These are phyloP conservation scores for Cardamine resedifolia DNA, from an alignment of 345 rosid species.

Conservation along the genomic window DNA sequence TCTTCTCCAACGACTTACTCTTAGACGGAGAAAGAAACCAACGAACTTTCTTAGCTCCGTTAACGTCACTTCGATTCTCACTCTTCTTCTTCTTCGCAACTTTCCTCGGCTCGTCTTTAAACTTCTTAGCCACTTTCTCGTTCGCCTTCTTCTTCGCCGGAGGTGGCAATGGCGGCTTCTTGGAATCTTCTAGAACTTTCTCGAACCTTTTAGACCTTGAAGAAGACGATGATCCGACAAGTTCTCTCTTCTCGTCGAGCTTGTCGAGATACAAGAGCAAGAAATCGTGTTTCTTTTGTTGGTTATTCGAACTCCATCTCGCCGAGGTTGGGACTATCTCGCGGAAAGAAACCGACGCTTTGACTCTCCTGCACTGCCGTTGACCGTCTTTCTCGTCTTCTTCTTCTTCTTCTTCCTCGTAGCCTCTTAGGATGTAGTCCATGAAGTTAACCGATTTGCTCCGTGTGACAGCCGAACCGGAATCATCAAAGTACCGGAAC, in stretches of 20 bases:
- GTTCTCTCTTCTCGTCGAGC: slow-evolving; percentile 37
- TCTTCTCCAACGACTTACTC: slow-evolving; percentile 32
- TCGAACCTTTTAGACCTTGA: slow-evolving; percentile 40
- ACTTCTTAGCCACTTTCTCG: slow-evolving; percentile 43
- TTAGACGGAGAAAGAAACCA: slow-evolving; percentile 41
- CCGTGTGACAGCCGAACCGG: slow-evolving; percentile 52
- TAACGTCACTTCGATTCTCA: slow-evolving; percentile 34
- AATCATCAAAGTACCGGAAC: slow-evolving; percentile 40
- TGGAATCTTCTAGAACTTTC: slow-evolving; percentile 25
- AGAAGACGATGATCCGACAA: slow-evolving; percentile 32
- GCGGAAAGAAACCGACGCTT: slow-evolving; percentile 76
- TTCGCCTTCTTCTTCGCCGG: slow-evolving; percentile 35
- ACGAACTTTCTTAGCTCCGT: slow-evolving; percentile 40
- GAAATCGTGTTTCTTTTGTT: slow-evolving; percentile 46
- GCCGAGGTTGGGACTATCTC: slow-evolving; percentile 48
- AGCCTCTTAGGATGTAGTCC: slow-evolving; percentile 62
- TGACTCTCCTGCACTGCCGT: slow-evolving; percentile 53
- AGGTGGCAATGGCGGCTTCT: slow-evolving; percentile 20
- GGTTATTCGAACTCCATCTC: slow-evolving; percentile 21
- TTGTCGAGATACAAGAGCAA: slow-evolving; percentile 50
- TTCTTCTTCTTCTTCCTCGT: slow-evolving; percentile 39
- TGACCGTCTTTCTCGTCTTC: slow-evolving; percentile 38
- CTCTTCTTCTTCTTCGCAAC: slow-evolving; percentile 36
- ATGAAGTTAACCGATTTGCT: slow-evolving; percentile 87
- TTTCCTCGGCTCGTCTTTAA: slow-evolving; percentile 56